Conservation (phyloP, 2,329 filamentous ascomycete species). For the Talaromyces atroroseus region DNA sequence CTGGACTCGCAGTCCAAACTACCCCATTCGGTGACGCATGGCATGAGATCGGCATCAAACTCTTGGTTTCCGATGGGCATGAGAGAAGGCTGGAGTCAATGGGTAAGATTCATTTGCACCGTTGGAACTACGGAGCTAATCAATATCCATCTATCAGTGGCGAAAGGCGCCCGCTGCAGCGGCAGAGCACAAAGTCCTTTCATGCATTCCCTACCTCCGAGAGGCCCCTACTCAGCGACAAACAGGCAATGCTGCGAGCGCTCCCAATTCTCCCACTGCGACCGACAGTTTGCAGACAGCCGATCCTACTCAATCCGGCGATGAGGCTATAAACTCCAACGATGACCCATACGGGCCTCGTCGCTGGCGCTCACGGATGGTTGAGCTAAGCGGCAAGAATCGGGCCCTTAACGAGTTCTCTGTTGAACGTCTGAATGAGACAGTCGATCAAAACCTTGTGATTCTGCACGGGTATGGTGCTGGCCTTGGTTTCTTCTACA, state of each 20-base stretch:
- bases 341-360: slow-evolving; percentile 79
- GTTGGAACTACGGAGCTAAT: background rate
- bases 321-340: slow-evolving; percentile 44
- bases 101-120: slow-evolving; percentile 53
- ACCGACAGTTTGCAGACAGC: slow-evolving; percentile 29
- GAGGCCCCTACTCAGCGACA: slow-evolving; percentile 64
- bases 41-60: slow-evolving; percentile 24
- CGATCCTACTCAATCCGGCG: slow-evolving; percentile 34
- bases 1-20: slow-evolving; percentile 14
- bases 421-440: slow-evolving; percentile 74
- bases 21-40: slow-evolving; percentile 9
- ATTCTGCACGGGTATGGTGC: slow-evolving; percentile 97
- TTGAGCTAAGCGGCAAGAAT: slow-evolving; percentile 77
- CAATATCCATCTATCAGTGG: slow-evolving; percentile 56
- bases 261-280: slow-evolving; percentile 22
- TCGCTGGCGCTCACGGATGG: slow-evolving; percentile 79
- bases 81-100: slow-evolving; percentile 86
- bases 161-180: slow-evolving; percentile 70
- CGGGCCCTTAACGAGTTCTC: slow-evolving; percentile 89
- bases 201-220: slow-evolving; percentile 75
- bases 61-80: slow-evolving; percentile 79
- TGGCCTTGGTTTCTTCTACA: slow-evolving; percentile 95
- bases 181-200: slow-evolving; percentile 84
- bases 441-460: slow-evolving; percentile 77
- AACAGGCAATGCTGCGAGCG: slow-evolving; percentile 44